Conservation (phyloP, 371 early-diverging fungal species). For the Lichtheimia hyalospora region DNA sequence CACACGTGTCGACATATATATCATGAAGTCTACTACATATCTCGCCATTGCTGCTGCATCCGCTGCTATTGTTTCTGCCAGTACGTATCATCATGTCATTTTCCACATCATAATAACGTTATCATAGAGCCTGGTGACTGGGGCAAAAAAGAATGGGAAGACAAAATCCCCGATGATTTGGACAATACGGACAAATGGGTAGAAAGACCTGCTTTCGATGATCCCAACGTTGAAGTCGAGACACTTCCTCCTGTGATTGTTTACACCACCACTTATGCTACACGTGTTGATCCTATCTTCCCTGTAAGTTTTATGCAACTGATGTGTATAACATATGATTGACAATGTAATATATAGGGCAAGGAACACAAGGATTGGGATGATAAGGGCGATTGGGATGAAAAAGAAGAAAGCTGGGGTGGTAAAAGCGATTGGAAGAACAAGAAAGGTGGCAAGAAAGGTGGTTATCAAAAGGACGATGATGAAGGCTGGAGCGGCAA, state of each 20-base stretch:
- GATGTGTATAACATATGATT: too few species aligned
- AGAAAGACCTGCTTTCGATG: too few species aligned
- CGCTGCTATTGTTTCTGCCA: slow-evolving; percentile 4
- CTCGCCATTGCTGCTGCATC: slow-evolving; percentile 3
- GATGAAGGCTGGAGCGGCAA: slow-evolving; percentile 2
- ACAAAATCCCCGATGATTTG: too few species aligned
- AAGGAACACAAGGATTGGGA: background rate
- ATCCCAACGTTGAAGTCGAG: slow-evolving; percentile 2
- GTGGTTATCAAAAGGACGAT: background rate
- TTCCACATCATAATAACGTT: too few species aligned
- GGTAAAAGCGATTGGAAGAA: background rate
- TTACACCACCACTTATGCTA: slow-evolving; percentile 10
- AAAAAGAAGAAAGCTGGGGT: background rate
- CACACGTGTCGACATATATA: background rate
- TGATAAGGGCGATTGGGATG: background rate
- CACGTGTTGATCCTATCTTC: slow-evolving; percentile 4
- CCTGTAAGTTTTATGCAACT: background rate
- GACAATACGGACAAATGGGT: too few species aligned
- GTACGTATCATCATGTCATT: background rate
- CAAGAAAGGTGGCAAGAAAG: background rate
- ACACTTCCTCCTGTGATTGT: slow-evolving; percentile 17
- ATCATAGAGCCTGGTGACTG: too few species aligned
- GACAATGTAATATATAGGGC: too few species aligned
- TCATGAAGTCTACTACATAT: background rate
- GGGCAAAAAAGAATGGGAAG: too few species aligned